phyloP scores from a whole-genome alignment of 331 rosid species.

The Erythrophleum ivorense region DNA sequence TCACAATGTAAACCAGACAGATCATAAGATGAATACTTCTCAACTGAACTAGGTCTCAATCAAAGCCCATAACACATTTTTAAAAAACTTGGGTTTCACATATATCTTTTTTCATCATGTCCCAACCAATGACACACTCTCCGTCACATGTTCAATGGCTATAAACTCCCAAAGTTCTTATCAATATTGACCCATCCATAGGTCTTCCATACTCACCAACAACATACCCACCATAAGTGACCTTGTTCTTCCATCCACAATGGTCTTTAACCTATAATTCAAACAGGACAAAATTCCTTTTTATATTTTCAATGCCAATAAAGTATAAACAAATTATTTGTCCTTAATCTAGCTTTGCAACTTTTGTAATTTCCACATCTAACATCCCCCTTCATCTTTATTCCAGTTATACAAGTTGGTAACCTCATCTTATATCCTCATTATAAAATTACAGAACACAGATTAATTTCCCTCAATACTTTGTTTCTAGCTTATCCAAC shows the following conservation, averaged over 20 bases:
- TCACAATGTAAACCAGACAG: not conserved
- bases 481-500: conserved; percentile 1
- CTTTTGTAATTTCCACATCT: conserved; percentile 10
- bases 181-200: not conserved
- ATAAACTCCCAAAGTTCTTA: not conserved
- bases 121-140: not conserved
- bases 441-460: not conserved
- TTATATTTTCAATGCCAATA: not conserved
- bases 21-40: not conserved
- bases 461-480: not conserved
- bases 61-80: not conserved
- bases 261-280: conserved; percentile 5
- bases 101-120: not conserved
- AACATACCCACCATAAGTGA: not conserved
- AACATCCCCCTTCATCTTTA: conserved; percentile 5
- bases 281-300: not conserved
- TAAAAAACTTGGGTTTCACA: not conserved
- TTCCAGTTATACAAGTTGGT: not conserved
- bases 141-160: not conserved
- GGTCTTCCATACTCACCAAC: not conserved
- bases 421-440: not conserved
- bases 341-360: not conserved
- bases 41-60: not conserved
- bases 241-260: not conserved
- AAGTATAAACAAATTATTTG: not conserved